Evolutionary conservation across 345 rosid species (phyloP).

Genomic region (Salix arbutifolia): DNA sequence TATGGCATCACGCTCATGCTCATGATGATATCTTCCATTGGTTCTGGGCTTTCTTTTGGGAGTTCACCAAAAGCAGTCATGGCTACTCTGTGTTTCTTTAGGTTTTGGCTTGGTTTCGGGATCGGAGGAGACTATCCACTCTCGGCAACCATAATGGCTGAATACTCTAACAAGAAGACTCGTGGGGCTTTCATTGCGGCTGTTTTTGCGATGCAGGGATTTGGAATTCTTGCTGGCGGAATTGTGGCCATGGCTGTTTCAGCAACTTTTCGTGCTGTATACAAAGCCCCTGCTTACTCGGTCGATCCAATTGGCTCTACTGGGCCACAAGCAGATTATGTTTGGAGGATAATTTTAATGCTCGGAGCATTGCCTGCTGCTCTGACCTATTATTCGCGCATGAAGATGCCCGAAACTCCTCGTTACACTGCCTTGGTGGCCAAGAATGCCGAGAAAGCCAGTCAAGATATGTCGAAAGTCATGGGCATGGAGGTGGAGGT

Average conservation of each 20-base stretch:
- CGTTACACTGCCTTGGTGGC: conserved; percentile 39
- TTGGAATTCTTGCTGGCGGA: conserved; percentile 39
- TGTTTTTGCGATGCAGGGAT: conserved; percentile 48
- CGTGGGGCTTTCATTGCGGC: conserved; percentile 38
- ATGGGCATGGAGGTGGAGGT: conserved; percentile 26
- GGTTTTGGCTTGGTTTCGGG: conserved; percentile 17
- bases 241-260: conserved; percentile 32
- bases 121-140: conserved; percentile 44
- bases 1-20: conserved; percentile 8
- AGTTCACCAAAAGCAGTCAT: conserved; percentile 4
- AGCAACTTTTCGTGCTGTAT: conserved; percentile 27
- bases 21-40: neutral
- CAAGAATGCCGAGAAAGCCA: conserved; percentile 27
- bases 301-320: conserved; percentile 24
- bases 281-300: conserved; percentile 22
- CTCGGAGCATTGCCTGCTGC: conserved; percentile 37
- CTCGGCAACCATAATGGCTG: conserved; percentile 47
- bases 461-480: conserved; percentile 32
- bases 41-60: conserved; percentile 14
- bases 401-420: conserved; percentile 41
- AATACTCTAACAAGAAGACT: conserved; percentile 41
- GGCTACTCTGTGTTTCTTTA: conserved; percentile 12
- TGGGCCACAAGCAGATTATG: conserved; percentile 33
- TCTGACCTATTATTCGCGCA: conserved; percentile 33
- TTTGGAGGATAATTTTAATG: conserved; percentile 41